Conservation (phyloP, 1,284 basidiomycete species). For the Cryptococcus hybrid region DNA sequence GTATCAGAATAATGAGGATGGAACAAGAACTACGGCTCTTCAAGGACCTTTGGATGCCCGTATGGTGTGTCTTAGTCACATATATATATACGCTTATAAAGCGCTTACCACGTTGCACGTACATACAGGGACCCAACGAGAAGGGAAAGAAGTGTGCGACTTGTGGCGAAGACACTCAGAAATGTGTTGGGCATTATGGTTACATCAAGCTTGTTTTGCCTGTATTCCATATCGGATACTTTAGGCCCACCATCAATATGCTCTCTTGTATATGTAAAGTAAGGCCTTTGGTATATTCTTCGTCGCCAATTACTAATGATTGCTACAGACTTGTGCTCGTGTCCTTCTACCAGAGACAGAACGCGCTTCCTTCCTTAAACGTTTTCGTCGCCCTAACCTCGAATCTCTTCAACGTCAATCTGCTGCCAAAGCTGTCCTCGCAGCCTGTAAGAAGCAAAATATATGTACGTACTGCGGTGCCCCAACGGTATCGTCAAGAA, state of each 20-base stretch:
- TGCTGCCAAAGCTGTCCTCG: constrained; percentile 85
- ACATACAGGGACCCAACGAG: constrained; percentile 82
- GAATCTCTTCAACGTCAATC: constrained; percentile 91
- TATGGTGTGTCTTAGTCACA: constrained; percentile 57
- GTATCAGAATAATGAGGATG: constrained; percentile 61
- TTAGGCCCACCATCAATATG: constrained; percentile 91
- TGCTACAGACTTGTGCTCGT: constrained; percentile 78
- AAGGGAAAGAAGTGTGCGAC: constrained; percentile 93
- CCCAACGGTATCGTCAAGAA: constrained; percentile 97
- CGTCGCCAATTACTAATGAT: background rate
- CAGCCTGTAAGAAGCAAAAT: constrained; percentile 81
- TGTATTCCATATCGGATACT: constrained; percentile 98
- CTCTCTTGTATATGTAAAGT: constrained; percentile 97
- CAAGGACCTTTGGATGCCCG: constrained; percentile 88
- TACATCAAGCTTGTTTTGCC: constrained; percentile 96
- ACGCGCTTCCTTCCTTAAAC: constrained; percentile 76
- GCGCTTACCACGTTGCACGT: background rate
- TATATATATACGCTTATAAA: background rate
- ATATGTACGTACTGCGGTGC: constrained; percentile 92
- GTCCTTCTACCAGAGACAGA: constrained; percentile 90
- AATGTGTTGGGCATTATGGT: constrained; percentile 97
- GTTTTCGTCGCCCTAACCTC: constrained; percentile 83
- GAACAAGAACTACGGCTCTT: constrained; percentile 66
- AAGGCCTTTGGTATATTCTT: constrained; percentile 18
- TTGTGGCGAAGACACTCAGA: constrained; percentile 85